These are phyloP conservation scores for Arachis stenosperma DNA, from an alignment of 306 rosid genomes.

Conservation along the genomic window DNA sequence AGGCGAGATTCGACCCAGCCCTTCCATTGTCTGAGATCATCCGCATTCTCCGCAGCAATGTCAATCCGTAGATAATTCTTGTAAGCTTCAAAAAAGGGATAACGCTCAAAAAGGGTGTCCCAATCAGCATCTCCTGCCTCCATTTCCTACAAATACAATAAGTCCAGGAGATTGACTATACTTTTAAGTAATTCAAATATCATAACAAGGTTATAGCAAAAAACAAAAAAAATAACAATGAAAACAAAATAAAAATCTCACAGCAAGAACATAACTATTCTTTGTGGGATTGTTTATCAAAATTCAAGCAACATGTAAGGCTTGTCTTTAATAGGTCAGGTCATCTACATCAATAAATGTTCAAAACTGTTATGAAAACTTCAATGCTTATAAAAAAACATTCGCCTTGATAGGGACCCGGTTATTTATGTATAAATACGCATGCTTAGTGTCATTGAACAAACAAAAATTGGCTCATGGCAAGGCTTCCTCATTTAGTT, in stretches of 20 bases:
- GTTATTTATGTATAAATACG: constrained; percentile 6
- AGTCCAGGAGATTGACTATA: constrained; percentile 30
- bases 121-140: constrained; percentile 80
- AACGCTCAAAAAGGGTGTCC: constrained; percentile 92
- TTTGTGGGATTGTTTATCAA: neutral
- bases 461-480: neutral
- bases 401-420: constrained; percentile 13
- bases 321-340: neutral
- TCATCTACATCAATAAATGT: constrained; percentile 3
- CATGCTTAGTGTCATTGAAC: constrained; percentile 12
- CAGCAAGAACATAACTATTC: neutral
- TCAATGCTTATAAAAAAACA: constrained; percentile 3
- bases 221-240: no score
- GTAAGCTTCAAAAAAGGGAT: constrained; percentile 83
- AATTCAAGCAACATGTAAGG: constrained; percentile 7
- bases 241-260: neutral
- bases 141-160: constrained; percentile 70
- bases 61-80: constrained; percentile 89
- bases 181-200: neutral
- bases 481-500: neutral
- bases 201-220: constrained; percentile 9
- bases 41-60: constrained; percentile 72
- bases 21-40: constrained; percentile 91
- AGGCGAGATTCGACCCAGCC: constrained; percentile 99
- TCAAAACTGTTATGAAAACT: constrained; percentile 3